phyloP scores from a whole-genome alignment of 139 green algal species.

The Penium margaritaceum region DNA sequence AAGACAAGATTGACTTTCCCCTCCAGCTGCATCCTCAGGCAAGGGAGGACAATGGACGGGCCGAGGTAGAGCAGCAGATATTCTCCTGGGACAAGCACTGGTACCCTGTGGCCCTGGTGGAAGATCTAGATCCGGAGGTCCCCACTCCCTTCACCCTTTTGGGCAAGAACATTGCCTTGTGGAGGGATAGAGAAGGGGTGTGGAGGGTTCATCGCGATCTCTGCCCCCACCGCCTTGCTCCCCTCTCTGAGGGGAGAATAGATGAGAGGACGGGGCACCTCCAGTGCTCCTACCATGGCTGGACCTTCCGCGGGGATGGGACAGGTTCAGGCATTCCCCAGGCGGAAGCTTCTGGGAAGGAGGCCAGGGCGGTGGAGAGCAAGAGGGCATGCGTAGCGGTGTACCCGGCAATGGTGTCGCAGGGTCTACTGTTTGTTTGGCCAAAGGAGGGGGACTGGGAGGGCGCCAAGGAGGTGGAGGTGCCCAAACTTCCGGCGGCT shows the following conservation, averaged over 20 bases:
- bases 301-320: conserved; percentile 41
- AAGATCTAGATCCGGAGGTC: conserved; percentile 19
- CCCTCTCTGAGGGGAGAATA: conserved; percentile 45
- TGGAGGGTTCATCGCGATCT: conserved; percentile 38
- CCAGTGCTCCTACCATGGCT: conserved; percentile 52
- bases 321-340: conserved; percentile 30
- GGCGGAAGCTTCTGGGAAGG: background rate
- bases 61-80: too few species aligned
- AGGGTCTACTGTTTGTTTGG: conserved; percentile 42
- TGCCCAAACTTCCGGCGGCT: conserved; percentile 17
- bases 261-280: conserved; percentile 38
- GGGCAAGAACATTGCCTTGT: conserved; percentile 25
- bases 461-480: background rate
- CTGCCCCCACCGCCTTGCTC: conserved; percentile 41
- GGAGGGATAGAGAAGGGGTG: conserved; percentile 16
- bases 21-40: too few species aligned
- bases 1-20: too few species aligned
- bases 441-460: conserved; percentile 14
- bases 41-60: too few species aligned
- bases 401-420: conserved; percentile 5
- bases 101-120: conserved; percentile 36
- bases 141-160: conserved; percentile 28
- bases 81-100: conserved; percentile 36
- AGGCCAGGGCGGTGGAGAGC: conserved; percentile 5
- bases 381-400: conserved; percentile 2